Conservation (phyloP, 139 green algal species). For the Raphidocelis subcapitata region DNA sequence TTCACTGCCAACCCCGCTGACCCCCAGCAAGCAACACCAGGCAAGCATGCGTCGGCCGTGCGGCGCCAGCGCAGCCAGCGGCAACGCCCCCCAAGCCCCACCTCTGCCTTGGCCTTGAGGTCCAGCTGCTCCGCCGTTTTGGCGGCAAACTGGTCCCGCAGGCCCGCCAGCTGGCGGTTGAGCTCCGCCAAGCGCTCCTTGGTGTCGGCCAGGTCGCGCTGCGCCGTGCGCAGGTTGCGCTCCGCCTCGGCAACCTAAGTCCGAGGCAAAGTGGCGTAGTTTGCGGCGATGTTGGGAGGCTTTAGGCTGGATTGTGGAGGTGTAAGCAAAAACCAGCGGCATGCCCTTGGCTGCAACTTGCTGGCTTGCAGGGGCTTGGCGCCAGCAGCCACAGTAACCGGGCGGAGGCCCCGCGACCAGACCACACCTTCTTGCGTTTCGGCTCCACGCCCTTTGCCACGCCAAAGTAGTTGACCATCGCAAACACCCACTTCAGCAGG, state of each 20-base stretch:
- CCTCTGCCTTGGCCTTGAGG: slow-evolving; percentile 78
- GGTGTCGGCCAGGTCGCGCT: slow-evolving; percentile 76
- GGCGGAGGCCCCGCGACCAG: no score
- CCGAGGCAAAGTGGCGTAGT: slow-evolving; percentile 82
- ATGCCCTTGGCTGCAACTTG: no score
- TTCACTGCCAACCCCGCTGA: no score
- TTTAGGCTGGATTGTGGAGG: no score
- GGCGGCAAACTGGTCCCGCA: slow-evolving; percentile 71
- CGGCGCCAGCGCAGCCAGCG: no score
- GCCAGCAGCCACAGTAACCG: no score
- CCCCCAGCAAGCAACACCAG: no score
- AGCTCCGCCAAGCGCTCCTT: slow-evolving; percentile 80
- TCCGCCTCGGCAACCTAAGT: slow-evolving; percentile 78
- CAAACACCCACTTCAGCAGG: slow-evolving; percentile 87
- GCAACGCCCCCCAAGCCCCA: no score
- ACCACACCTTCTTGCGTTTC: slow-evolving; percentile 62
- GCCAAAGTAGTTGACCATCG: slow-evolving; percentile 91
- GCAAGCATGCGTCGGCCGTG: no score
- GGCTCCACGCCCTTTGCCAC: slow-evolving; percentile 81
- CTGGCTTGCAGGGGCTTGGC: no score
- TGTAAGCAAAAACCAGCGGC: no score
- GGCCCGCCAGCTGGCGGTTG: slow-evolving; percentile 53
- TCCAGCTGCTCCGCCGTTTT: slow-evolving; percentile 72
- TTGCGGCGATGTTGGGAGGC: no score
- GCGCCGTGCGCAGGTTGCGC: slow-evolving; percentile 72